These are phyloP conservation scores for Brassica nigra DNA, from an alignment of 345 rosid species.

Conservation along the genomic window DNA sequence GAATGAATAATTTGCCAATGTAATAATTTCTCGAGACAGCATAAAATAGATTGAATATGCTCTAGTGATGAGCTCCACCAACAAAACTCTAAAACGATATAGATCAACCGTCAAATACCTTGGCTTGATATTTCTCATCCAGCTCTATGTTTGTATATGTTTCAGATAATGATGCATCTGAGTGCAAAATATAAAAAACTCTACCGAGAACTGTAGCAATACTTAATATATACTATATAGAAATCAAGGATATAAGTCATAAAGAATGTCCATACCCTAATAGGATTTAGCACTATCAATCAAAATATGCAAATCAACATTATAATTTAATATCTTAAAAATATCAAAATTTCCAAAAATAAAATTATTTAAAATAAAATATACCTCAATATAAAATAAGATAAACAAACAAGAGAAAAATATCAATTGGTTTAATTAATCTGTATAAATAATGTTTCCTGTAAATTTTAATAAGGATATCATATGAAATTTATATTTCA, in stretches of 20 bases:
- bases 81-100: neutral
- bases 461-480: too few species aligned
- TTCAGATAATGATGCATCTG: neutral
- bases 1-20: neutral
- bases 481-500: too few species aligned
- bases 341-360: neutral
- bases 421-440: too few species aligned
- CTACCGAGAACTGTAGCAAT: neutral
- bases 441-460: too few species aligned
- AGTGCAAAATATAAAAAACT: neutral
- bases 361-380: too few species aligned
- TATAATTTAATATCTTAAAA: neutral
- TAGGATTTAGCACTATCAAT: neutral
- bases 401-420: neutral
- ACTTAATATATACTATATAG: neutral
- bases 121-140: neutral
- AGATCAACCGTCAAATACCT: neutral
- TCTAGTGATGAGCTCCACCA: neutral
- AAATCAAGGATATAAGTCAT: neutral
- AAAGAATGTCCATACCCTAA: neutral
- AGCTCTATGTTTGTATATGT: neutral
- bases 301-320: neutral
- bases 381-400: neutral
- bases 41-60: neutral
- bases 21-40: neutral